Conservation (phyloP, 495 filamentous ascomycete genomes). For the Cairneyella variabilis region DNA sequence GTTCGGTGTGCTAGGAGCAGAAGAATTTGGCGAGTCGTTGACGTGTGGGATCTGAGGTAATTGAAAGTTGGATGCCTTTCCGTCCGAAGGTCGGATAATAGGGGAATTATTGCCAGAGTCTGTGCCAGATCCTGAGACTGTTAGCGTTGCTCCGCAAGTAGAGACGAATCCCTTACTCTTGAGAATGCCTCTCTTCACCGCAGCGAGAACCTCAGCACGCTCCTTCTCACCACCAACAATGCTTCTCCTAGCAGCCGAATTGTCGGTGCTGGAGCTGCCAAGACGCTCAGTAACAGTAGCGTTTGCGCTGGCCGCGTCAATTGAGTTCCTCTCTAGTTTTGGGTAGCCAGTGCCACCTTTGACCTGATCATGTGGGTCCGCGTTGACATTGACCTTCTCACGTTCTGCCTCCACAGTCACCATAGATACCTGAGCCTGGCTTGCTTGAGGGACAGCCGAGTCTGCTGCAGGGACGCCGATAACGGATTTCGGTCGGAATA, state of each 20-base stretch:
- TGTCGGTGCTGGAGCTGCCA: constrained; percentile 53
- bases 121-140: constrained; percentile 47
- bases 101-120: constrained; percentile 67
- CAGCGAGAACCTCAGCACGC: constrained; percentile 83
- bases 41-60: constrained; percentile 52
- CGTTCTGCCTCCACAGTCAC: constrained; percentile 93
- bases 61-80: constrained; percentile 43
- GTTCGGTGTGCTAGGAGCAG: constrained; percentile 74
- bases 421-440: constrained; percentile 81
- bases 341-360: constrained; percentile 83
- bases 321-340: constrained; percentile 76
- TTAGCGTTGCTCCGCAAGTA: constrained; percentile 5
- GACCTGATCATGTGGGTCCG: constrained; percentile 61
- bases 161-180: constrained; percentile 65
- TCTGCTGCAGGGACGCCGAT: constrained; percentile 73
- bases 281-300: constrained; percentile 35
- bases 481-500: constrained; percentile 93
- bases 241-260: constrained; percentile 68
- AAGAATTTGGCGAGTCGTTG: constrained; percentile 76
- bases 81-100: constrained; percentile 53
- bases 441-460: constrained; percentile 57
- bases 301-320: constrained; percentile 51
- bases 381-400: constrained; percentile 76
- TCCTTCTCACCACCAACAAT: constrained; percentile 89
- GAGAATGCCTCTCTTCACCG: constrained; percentile 88